phyloP scores from a whole-genome alignment of 352 stramenopile genomes.

The Phytophthora tubulina region DNA sequence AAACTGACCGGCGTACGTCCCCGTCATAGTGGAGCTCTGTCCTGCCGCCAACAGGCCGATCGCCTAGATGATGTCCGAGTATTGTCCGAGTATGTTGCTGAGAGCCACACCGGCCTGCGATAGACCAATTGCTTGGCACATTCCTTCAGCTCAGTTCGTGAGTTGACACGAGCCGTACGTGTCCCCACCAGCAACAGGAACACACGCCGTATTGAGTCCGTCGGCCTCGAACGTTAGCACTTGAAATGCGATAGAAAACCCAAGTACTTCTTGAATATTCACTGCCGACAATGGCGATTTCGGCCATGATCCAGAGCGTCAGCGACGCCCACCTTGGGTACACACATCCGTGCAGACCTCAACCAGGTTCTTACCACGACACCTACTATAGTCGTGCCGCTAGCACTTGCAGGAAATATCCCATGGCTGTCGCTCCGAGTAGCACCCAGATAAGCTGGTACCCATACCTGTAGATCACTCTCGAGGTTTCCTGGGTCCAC shows the following conservation, averaged over 20 bases:
- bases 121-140: constrained; percentile 90
- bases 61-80: constrained; percentile 92
- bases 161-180: constrained; percentile 65
- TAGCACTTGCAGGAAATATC: constrained; percentile 71
- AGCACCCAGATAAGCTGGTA: neutral
- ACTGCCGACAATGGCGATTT: constrained; percentile 92
- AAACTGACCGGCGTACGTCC: constrained; percentile 96
- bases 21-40: constrained; percentile 96
- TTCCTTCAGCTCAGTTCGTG: constrained; percentile 56
- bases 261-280: constrained; percentile 93
- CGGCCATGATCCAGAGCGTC: constrained; percentile 92
- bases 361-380: constrained; percentile 92
- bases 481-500: constrained; percentile 1
- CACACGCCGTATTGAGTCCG: constrained; percentile 74
- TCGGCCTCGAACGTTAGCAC: constrained; percentile 70
- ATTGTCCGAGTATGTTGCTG: constrained; percentile 78
- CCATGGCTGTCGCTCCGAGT: neutral
- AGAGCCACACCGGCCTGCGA: constrained; percentile 85
- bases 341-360: constrained; percentile 82
- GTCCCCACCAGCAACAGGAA: constrained; percentile 56
- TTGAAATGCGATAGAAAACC: constrained; percentile 91
- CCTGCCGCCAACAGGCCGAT: constrained; percentile 94
- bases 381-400: constrained; percentile 83
- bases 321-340: constrained; percentile 82
- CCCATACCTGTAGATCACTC: constrained; percentile 1